A percentile compares a stretch with the other conserved stretches of the same genome.
phyloP scores from a whole-genome alignment of 106 monocot genomes.

The Dactylorhiza incarnata region DNA sequence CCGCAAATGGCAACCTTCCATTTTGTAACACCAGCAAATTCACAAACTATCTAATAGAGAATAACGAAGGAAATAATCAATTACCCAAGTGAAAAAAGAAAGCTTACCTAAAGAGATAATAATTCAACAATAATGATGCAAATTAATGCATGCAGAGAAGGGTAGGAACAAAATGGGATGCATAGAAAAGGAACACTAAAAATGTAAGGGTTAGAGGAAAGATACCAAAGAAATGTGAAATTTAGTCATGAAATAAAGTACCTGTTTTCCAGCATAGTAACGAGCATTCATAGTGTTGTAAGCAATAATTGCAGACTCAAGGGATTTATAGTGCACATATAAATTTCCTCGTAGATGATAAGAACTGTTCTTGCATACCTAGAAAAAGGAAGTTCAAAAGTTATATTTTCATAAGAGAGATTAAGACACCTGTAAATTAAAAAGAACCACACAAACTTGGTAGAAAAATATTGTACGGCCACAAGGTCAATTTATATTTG shows the following conservation, averaged over 20 bases:
- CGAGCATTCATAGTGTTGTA: conserved; percentile 77
- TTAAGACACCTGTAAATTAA: background rate
- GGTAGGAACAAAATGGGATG: background rate
- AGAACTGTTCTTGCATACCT: conserved; percentile 91
- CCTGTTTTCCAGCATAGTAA: conserved; percentile 95
- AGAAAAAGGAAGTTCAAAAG: conserved; percentile 14
- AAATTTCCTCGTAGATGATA: conserved; percentile 94
- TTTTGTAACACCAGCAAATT: conserved; percentile 74
- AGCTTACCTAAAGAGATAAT: background rate
- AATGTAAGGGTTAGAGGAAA: background rate
- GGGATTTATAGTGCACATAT: conserved; percentile 85
- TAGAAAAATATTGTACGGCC: background rate
- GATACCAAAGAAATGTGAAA: background rate
- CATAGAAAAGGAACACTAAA: background rate
- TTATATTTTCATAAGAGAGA: conserved; percentile 5
- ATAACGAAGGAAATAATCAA: background rate
- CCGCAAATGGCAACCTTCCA: conserved; percentile 99
- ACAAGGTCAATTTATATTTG: background rate
- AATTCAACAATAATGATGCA: background rate
- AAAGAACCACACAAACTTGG: background rate
- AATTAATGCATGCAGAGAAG: background rate
- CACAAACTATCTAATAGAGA: conserved; percentile 62
- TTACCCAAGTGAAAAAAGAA: background rate
- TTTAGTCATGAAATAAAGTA: conserved; percentile 4
- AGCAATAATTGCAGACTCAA: conserved; percentile 87